A percentile compares a stretch with the other conserved stretches of the same genome.
Evolutionary conservation across 768 basidiomycete genomes (phyloP).

Genomic region (Boletus subparvulus): DNA sequence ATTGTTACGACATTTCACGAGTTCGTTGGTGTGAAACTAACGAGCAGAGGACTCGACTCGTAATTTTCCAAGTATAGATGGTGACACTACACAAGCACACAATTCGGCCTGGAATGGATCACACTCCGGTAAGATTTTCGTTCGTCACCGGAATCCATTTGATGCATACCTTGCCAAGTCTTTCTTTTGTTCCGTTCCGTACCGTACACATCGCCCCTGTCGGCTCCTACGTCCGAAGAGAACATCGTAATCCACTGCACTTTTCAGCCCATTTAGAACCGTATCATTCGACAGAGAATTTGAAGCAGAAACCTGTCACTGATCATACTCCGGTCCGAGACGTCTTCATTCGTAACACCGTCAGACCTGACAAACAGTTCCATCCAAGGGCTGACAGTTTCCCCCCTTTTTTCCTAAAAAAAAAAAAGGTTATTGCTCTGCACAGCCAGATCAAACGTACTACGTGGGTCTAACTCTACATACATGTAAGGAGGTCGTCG

Average conservation of each 20-base stretch:
- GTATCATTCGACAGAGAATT: neutral
- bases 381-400: neutral
- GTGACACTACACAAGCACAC: too few species aligned
- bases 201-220: neutral
- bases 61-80: too few species aligned
- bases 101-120: too few species aligned
- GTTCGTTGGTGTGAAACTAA: neutral
- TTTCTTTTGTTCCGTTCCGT: neutral
- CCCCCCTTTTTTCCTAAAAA: neutral
- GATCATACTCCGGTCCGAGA: neutral
- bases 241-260: too few species aligned
- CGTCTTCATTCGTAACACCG: neutral
- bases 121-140: neutral
- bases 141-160: neutral
- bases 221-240: neutral
- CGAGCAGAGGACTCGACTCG: neutral
- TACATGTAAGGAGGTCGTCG: neutral
- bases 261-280: neutral
- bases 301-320: neutral
- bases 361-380: neutral
- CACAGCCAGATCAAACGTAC: neutral
- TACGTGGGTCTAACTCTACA: neutral
- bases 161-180: neutral
- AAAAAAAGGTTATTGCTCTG: neutral
- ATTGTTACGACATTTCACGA: neutral